phyloP scores from a whole-genome alignment of 371 early-diverging fungal species.

The Rhizopus microsporus region DNA sequence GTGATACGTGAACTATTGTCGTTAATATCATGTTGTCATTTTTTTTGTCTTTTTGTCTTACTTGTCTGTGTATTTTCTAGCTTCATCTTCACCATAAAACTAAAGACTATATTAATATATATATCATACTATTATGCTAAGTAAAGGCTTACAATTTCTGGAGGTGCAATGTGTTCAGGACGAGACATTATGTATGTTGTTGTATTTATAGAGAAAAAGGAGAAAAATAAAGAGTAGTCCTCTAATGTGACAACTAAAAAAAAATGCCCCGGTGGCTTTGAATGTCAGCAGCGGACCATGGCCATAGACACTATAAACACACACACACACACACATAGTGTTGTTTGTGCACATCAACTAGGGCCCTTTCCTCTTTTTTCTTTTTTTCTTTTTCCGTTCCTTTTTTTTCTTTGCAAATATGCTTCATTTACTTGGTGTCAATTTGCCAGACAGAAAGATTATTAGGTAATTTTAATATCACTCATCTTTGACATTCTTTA shows the following conservation, averaged over 20 bases:
- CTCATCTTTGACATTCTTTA: background rate
- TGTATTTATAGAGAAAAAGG: conserved; percentile 9
- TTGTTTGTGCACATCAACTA: background rate
- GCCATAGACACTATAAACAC: conserved; percentile 1
- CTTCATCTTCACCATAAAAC: conserved; percentile 90
- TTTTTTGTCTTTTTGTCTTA: conserved; percentile 35
- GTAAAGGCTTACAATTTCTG: conserved; percentile 80
- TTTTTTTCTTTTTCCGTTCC: background rate
- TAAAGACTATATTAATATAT: conserved; percentile 30
- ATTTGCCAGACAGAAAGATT: conserved; percentile 88
- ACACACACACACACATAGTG: conserved; percentile 8
- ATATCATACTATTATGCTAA: conserved; percentile 1
- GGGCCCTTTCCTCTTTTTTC: background rate
- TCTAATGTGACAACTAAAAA: conserved; percentile 1
- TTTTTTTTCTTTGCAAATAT: conserved; percentile 36
- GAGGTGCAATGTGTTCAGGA: conserved; percentile 95
- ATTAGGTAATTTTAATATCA: conserved; percentile 49
- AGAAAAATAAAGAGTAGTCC: conserved; percentile 5
- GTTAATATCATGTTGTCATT: background rate
- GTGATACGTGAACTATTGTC: conserved; percentile 81
- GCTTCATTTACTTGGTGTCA: conserved; percentile 92
- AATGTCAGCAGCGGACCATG: background rate
- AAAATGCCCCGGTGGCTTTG: conserved; percentile 20
- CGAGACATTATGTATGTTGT: conserved; percentile 68
- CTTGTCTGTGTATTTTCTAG: conserved; percentile 94